These are phyloP conservation scores for Plasmopara halstedii DNA, from an alignment of 352 stramenopile species.

Conservation along the genomic window DNA sequence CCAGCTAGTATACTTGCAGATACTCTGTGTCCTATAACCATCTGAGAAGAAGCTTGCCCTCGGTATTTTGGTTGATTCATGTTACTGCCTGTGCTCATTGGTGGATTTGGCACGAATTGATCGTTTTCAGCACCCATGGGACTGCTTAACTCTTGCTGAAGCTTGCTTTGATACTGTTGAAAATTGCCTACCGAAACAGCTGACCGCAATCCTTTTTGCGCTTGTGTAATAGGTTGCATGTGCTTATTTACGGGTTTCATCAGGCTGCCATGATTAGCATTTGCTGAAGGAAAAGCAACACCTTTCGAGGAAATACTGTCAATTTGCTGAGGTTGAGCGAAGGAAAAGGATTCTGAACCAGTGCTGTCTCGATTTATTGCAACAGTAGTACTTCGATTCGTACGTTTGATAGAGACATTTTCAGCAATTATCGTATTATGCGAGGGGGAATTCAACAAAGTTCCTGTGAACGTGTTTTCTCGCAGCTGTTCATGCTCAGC, in stretches of 20 bases:
- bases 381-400: constrained; percentile 12
- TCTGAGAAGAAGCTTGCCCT: constrained; percentile 7
- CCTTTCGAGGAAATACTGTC: constrained; percentile 6
- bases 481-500: constrained; percentile 43
- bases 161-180: constrained; percentile 52
- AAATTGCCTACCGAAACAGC: constrained; percentile 73
- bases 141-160: constrained; percentile 14
- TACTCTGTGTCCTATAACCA: constrained; percentile 10
- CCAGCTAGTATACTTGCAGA: constrained; percentile 1
- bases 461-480: constrained; percentile 22
- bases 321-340: constrained; percentile 13
- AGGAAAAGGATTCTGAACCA: constrained; percentile 14
- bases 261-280: constrained; percentile 13
- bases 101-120: constrained; percentile 4
- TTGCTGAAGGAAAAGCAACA: constrained; percentile 1
- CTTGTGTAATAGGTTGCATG: constrained; percentile 6
- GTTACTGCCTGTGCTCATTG: constrained; percentile 11
- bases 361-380: constrained; percentile 28
- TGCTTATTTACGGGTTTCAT: constrained; percentile 14
- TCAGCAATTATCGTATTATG: constrained; percentile 15
- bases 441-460: constrained; percentile 17
- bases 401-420: constrained; percentile 1
- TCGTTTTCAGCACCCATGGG: constrained; percentile 2
- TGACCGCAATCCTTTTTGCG: constrained; percentile 34
- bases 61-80: constrained; percentile 18